phyloP scores from a whole-genome alignment of 225 moss, liverwort and hornwort genomes.

The Marchantia paleacea region DNA sequence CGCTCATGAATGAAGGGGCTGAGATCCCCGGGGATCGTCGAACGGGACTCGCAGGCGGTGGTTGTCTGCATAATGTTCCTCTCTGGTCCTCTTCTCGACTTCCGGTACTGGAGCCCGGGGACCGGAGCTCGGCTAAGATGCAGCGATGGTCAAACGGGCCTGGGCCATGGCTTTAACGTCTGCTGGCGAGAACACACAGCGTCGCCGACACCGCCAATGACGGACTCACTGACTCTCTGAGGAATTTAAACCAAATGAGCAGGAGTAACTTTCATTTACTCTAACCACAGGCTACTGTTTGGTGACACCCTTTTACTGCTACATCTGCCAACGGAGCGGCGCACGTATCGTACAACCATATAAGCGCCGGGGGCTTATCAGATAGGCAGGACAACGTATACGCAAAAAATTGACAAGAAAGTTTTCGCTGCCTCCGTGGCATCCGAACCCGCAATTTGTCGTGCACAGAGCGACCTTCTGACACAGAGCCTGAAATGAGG shows the following conservation, averaged over 20 bases:
- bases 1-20: too few relatives aligned
- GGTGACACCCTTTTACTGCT: background rate
- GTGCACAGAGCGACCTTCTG: background rate
- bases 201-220: slow-evolving; percentile 7
- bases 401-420: background rate
- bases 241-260: background rate
- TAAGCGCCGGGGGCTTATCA: background rate
- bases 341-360: slow-evolving; percentile 1
- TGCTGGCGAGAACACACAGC: slow-evolving; percentile 3
- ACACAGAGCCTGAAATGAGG: background rate
- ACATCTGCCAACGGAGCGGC: slow-evolving; percentile 4
- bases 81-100: too few relatives aligned
- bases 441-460: background rate
- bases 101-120: too few relatives aligned
- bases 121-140: background rate
- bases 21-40: too few relatives aligned
- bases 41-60: too few relatives aligned
- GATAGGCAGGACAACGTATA: background rate
- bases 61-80: too few relatives aligned
- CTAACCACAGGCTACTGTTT: background rate
- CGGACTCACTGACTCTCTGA: background rate
- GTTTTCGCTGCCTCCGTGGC: background rate
- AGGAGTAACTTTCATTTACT: background rate
- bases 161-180: background rate
- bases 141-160: slow-evolving; percentile 2